Evolutionary conservation across 2,329 filamentous ascomycete genomes (phyloP).

Genomic region (Didymella arachidicola): DNA sequence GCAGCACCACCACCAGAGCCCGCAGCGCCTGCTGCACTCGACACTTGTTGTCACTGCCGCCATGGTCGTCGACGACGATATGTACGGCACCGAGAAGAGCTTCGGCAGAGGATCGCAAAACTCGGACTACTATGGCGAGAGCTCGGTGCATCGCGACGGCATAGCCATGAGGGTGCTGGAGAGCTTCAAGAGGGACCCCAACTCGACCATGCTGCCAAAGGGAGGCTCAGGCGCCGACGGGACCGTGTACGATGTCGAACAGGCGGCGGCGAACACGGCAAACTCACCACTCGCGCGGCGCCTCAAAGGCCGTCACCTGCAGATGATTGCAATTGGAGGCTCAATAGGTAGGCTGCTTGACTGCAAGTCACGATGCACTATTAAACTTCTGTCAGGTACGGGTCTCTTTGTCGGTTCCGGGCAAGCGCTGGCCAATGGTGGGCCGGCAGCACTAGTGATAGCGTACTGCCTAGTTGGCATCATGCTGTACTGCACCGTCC

Average conservation of each 20-base stretch:
- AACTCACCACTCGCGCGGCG: constrained; percentile 75
- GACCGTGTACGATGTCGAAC: constrained; percentile 69
- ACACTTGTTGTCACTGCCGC: constrained; percentile 10
- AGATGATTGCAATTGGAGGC: constrained; percentile 87
- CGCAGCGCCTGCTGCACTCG: constrained; percentile 29
- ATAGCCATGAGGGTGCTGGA: constrained; percentile 54
- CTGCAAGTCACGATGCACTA: constrained; percentile 6
- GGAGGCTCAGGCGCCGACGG: constrained; percentile 60
- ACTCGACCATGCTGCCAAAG: constrained; percentile 56
- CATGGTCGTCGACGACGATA: constrained; percentile 47
- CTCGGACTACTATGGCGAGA: constrained; percentile 51
- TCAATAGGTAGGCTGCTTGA: constrained; percentile 59
- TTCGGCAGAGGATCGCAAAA: constrained; percentile 47
- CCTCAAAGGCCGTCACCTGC: constrained; percentile 68
- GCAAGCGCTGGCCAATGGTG: constrained; percentile 61
- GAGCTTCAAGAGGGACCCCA: constrained; percentile 52
- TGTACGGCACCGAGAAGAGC: constrained; percentile 51
- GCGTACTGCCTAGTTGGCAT: constrained; percentile 33
- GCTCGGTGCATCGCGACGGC: constrained; percentile 42
- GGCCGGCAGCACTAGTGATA: constrained; percentile 17
- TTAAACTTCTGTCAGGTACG: constrained; percentile 50
- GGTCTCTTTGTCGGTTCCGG: constrained; percentile 70
- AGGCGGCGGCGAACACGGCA: constrained; percentile 68
- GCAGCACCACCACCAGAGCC: constrained; percentile 29
- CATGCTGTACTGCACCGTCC: constrained; percentile 90